Evolutionary conservation across 176 grass and related monocot genomes (phyloP).

Genomic region (Pontederia paniculata): DNA sequence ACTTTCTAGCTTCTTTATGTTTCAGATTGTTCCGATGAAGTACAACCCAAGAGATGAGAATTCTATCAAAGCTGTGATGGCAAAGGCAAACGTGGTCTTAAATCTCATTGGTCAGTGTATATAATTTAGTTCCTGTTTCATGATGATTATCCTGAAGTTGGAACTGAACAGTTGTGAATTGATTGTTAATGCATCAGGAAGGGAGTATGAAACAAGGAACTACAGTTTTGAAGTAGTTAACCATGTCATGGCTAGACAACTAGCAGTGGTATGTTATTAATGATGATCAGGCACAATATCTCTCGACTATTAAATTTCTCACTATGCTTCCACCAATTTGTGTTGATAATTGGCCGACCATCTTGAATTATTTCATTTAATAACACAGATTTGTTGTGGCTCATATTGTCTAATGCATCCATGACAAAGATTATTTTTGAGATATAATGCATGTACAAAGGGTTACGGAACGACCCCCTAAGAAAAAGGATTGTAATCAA

Average conservation of each 20-base stretch:
- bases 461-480: no score
- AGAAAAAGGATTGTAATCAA: no score
- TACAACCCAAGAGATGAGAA: constrained; percentile 87
- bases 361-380: no score
- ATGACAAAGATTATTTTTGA: no score
- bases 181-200: constrained; percentile 32
- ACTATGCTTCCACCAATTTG: no score
- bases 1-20: no score
- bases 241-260: constrained; percentile 72
- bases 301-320: no score
- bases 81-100: constrained; percentile 88
- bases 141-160: not conserved
- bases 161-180: not conserved
- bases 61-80: constrained; percentile 87
- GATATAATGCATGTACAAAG: no score
- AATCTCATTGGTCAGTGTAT: constrained; percentile 81
- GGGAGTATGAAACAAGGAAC: constrained; percentile 91
- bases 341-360: no score
- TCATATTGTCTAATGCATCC: no score
- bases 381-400: no score
- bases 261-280: constrained; percentile 62
- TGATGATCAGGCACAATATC: no score
- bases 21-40: constrained; percentile 93
- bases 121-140: not conserved
- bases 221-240: constrained; percentile 97